Base-by-base conservation (phyloP, 1,284 basidiomycete species). In the Phylloboletellus chloephorus region DNA sequence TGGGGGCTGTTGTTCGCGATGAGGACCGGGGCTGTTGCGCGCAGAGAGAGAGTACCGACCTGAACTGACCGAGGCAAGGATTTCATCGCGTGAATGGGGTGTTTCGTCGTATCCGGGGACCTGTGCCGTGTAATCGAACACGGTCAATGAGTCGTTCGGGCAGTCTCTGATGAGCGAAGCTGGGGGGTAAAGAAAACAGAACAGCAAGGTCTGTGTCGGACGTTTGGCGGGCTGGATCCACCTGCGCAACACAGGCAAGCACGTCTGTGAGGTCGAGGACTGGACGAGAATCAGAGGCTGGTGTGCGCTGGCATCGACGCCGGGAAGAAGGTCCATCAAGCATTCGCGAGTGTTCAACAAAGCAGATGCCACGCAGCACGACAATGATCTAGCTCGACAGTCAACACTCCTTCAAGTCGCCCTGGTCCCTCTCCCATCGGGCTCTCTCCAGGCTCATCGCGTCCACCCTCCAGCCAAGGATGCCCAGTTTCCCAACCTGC, bases 181-280 rank as follows among this genome's bases (percentile, higher is more conserved):
- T 2, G 82, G 74, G 17, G 73, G 68, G 57, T 85, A 76, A 31
- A 83, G 66, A 37, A 82, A 64, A 52, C 71, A 78, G 46, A 83
- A 74, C 24, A 87, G 53, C n/a, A 82, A 40, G 20, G 67, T 68
- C 37, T 60, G 58, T 19, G 41, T 49, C 13, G 57, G 57, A 31
- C 33, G 45, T 50, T 44, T 58, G 9, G 48, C 54, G 28, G 63
- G 51, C 31, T 50, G 62, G 36, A 71, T 63, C 26, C 71, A 48
- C 39, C 61, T 63, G 23, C 71, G 69, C 7, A 88, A 61, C 17
- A 86, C 51, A 2, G 82, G 75, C 13, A 86, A 51, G 48, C 72
- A 68, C 26, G 79, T 78, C 52, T 84, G 82, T 1, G 76, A 72
- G 31, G 67, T 45, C 9, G 82, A 81, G 1, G 83, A 85, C 50